These are phyloP conservation scores for Cutaneotrichosporon cutaneum DNA, from an alignment of 1,284 basidiomycete genomes.

Conservation along the genomic window DNA sequence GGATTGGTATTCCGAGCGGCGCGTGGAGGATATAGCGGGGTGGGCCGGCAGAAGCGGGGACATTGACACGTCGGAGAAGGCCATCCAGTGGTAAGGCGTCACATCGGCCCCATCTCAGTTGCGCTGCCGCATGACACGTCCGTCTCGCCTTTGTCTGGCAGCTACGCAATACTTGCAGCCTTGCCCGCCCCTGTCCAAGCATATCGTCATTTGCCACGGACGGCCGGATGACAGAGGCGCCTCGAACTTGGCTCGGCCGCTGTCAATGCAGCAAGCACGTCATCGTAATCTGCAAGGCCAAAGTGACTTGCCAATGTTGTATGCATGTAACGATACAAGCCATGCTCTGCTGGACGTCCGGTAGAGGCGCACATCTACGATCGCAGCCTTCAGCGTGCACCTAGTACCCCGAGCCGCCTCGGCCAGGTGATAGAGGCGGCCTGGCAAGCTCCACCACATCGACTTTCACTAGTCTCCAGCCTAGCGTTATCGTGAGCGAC, in stretches of 20 bases:
- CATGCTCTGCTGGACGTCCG: background rate
- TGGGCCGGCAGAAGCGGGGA: too few species aligned
- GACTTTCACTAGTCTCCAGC: too few species aligned
- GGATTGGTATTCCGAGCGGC: conserved; percentile 59
- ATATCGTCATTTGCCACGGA: background rate
- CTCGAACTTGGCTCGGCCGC: background rate
- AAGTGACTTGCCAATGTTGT: conserved; percentile 19
- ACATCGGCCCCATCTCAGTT: background rate
- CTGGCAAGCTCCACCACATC: too few species aligned
- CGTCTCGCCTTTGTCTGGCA: background rate
- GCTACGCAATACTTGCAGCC: background rate
- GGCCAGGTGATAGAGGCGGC: too few species aligned
- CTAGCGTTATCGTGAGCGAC: too few species aligned
- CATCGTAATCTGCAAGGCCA: too few species aligned
- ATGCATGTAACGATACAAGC: conserved; percentile 24
- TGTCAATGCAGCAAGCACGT: too few species aligned
- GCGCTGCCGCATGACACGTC: too few species aligned
- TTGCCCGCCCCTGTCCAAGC: background rate
- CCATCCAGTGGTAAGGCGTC: background rate
- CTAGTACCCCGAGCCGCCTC: too few species aligned
- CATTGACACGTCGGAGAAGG: too few species aligned
- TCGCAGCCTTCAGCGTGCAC: too few species aligned
- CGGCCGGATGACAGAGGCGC: background rate
- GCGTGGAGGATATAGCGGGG: conserved; percentile 12
- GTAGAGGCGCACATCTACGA: background rate